Evolutionary conservation across 305 asterid genomes (phyloP).

Genomic region (Fraxinus baroniana): DNA sequence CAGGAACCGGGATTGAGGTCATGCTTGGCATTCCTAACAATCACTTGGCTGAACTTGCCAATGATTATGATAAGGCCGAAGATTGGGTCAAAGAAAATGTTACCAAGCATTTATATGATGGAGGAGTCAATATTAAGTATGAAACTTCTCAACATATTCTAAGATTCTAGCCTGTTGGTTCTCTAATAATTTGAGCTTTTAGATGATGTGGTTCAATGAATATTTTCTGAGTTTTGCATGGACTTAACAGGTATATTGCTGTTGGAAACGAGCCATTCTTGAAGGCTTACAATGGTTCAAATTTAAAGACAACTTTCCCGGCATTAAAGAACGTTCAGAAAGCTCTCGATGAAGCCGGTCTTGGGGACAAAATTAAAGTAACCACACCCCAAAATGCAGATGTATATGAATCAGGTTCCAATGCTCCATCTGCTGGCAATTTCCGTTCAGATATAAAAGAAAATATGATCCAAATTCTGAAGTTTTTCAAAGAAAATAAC

Average conservation of each 20-base stretch:
- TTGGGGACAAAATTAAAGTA: conserved; percentile 58
- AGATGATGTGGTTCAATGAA: not conserved
- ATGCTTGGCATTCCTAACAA: conserved; percentile 80
- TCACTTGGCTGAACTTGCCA: conserved; percentile 37
- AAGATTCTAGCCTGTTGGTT: not conserved
- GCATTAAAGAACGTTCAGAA: conserved; percentile 63
- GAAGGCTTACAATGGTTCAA: conserved; percentile 55
- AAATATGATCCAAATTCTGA: conserved; percentile 49
- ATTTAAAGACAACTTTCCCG: conserved; percentile 38
- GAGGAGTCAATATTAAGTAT: conserved; percentile 69
- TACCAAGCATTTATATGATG: conserved; percentile 41
- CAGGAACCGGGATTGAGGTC: conserved; percentile 70
- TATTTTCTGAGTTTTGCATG: not conserved
- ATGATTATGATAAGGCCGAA: conserved; percentile 44
- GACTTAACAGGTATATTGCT: conserved; percentile 46
- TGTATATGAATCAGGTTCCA: conserved; percentile 49
- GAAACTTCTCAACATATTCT: not conserved
- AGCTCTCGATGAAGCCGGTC: conserved; percentile 55
- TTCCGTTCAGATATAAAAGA: conserved; percentile 58
- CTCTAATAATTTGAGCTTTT: not conserved
- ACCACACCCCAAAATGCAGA: conserved; percentile 80
- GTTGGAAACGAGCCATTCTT: conserved; percentile 80
- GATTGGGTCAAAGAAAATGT: conserved; percentile 65
- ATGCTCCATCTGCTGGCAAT: conserved; percentile 56
- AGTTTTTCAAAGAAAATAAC: conserved; percentile 41